These are phyloP conservation scores for Astrothelium subdiscretum DNA, from an alignment of 495 filamentous ascomycete genomes.

Conservation along the genomic window DNA sequence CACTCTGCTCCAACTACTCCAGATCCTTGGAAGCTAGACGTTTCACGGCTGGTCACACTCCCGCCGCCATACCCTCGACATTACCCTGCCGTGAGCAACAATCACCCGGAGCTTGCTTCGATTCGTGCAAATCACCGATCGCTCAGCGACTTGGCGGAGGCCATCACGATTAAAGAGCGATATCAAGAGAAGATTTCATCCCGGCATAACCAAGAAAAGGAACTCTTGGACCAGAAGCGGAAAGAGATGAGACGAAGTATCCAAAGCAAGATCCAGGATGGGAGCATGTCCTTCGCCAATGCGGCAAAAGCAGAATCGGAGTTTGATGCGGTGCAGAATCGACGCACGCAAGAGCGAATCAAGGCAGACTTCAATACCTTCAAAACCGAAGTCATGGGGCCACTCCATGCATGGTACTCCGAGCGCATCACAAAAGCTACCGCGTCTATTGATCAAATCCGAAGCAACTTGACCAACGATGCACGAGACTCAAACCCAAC, in stretches of 20 bases:
- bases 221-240: constrained; percentile 38
- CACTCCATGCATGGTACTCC: constrained; percentile 60
- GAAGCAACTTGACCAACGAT: constrained; percentile 51
- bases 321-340: constrained; percentile 48
- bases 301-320: constrained; percentile 67
- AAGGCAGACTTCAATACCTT: constrained; percentile 68
- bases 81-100: constrained; percentile 91
- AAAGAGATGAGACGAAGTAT: constrained; percentile 51
- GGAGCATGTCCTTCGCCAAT: constrained; percentile 65
- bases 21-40: constrained; percentile 54
- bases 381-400: constrained; percentile 62
- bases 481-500: constrained; percentile 63
- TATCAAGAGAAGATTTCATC: constrained; percentile 31
- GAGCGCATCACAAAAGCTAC: constrained; percentile 36
- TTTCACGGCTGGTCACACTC: constrained; percentile 82
- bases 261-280: constrained; percentile 59
- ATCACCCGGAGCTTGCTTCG: constrained; percentile 73
- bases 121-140: constrained; percentile 64
- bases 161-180: constrained; percentile 53
- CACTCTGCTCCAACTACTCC: constrained; percentile 31
- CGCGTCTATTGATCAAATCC: constrained; percentile 58
- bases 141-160: constrained; percentile 62
- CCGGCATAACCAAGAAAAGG: constrained; percentile 32
- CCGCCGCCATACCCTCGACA: constrained; percentile 89
- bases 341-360: constrained; percentile 46